These are phyloP conservation scores for Hypoxylon lenormandii DNA, from an alignment of 495 filamentous ascomycete genomes.

Conservation along the genomic window DNA sequence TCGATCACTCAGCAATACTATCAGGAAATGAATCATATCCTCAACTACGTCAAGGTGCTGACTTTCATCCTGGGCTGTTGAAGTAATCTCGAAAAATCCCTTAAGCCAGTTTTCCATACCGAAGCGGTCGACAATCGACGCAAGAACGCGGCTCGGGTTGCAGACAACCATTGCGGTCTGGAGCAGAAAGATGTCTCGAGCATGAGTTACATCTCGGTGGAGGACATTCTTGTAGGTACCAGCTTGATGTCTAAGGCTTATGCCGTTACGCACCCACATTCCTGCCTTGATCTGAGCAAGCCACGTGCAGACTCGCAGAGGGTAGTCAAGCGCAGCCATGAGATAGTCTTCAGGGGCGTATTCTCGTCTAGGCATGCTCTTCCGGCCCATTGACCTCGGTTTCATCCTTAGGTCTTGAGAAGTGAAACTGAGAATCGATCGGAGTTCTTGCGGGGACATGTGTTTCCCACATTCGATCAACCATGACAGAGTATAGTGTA, in stretches of 20 bases:
- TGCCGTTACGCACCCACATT: slow-evolving; percentile 98
- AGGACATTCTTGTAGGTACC: slow-evolving; percentile 88
- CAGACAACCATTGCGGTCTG: slow-evolving; percentile 91
- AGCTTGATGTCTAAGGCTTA: slow-evolving; percentile 94
- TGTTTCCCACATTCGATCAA: slow-evolving; percentile 87
- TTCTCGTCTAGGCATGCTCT: slow-evolving; percentile 63
- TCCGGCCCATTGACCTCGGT: slow-evolving; percentile 66
- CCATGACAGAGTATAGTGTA: slow-evolving; percentile 98
- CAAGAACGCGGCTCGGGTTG: slow-evolving; percentile 83
- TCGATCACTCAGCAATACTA: slow-evolving; percentile 88
- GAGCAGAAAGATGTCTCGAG: slow-evolving; percentile 92
- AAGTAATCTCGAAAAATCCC: slow-evolving; percentile 76
- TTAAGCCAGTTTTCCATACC: slow-evolving; percentile 89
- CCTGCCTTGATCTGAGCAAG: slow-evolving; percentile 96
- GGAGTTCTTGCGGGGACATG: slow-evolving; percentile 74
- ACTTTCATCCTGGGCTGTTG: slow-evolving; percentile 76
- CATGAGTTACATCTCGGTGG: slow-evolving; percentile 89
- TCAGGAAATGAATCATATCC: slow-evolving; percentile 93
- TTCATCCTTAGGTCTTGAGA: slow-evolving; percentile 69
- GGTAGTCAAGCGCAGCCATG: slow-evolving; percentile 90
- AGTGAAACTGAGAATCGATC: slow-evolving; percentile 72
- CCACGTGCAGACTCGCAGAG: slow-evolving; percentile 93
- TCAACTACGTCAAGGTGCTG: slow-evolving; percentile 93
- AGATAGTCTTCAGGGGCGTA: slow-evolving; percentile 78
- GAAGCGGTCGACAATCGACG: slow-evolving; percentile 90